phyloP scores from a whole-genome alignment of 768 basidiomycete species.

The Calocybe gangraenosa region DNA sequence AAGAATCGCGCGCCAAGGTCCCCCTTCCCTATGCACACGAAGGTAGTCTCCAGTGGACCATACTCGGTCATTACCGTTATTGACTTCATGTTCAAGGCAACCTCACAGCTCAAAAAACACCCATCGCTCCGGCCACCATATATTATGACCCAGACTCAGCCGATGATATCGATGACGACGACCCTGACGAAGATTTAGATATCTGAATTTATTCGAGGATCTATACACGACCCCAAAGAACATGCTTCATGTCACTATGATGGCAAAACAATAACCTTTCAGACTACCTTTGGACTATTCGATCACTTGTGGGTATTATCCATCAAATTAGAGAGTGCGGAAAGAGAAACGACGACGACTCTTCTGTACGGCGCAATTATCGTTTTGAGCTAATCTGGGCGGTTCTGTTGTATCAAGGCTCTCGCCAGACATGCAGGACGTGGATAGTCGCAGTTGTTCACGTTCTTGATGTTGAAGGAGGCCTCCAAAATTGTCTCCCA shows the following conservation, averaged over 20 bases:
- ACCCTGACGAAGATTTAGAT: slow-evolving; percentile 93
- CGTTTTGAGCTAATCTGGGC: not conserved
- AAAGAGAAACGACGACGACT: slow-evolving; percentile 27
- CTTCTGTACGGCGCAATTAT: slow-evolving; percentile 5
- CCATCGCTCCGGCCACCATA: slow-evolving; percentile 44
- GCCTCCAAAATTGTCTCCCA: too few species aligned
- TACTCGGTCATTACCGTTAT: slow-evolving; percentile 2
- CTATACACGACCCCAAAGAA: too few species aligned
- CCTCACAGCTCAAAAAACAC: slow-evolving; percentile 18
- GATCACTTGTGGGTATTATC: not conserved
- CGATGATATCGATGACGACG: slow-evolving; percentile 93
- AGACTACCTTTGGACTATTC: not conserved
- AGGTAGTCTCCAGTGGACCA: slow-evolving; percentile 37
- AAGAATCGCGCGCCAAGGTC: slow-evolving; percentile 73
- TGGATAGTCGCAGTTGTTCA: too few species aligned
- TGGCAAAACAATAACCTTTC: too few species aligned
- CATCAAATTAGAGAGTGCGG: slow-evolving; percentile 23
- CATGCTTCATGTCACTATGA: too few species aligned
- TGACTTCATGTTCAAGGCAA: slow-evolving; percentile 27
- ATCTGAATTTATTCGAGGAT: slow-evolving; percentile 50
- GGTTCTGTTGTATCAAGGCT: not conserved
- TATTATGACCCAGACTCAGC: slow-evolving; percentile 91
- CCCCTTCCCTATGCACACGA: slow-evolving; percentile 89
- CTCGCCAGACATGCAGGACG: not conserved
- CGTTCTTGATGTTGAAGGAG: too few species aligned